phyloP scores from a whole-genome alignment of 768 basidiomycete species.

The Lactarius quietus region DNA sequence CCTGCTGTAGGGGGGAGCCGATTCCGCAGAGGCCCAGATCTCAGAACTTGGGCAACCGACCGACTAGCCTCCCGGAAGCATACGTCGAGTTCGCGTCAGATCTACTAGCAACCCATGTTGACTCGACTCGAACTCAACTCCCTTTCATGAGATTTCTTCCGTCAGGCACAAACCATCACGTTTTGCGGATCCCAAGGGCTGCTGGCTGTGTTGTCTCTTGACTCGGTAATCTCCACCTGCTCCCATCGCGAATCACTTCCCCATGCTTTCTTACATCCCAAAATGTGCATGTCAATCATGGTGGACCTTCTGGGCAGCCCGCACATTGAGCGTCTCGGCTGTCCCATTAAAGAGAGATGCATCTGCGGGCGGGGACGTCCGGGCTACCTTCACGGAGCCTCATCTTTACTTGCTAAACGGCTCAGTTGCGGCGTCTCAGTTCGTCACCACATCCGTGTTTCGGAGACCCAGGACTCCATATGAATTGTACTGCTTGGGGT shows the following conservation, averaged over 20 bases:
- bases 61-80: not conserved
- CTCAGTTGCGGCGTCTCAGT: not conserved
- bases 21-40: not conserved
- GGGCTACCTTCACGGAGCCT: not conserved
- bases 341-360: slow-evolving; percentile 1
- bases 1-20: not conserved
- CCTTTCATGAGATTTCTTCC: not conserved
- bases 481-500: not conserved
- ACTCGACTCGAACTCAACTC: not conserved
- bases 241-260: slow-evolving; percentile 3
- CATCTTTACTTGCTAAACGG: not conserved
- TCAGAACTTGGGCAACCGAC: not conserved
- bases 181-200: not conserved
- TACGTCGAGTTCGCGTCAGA: not conserved
- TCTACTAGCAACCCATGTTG: not conserved
- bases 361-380: slow-evolving; percentile 5
- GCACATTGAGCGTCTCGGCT: not conserved
- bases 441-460: not conserved
- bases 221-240: not conserved
- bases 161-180: not conserved
- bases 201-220: not conserved
- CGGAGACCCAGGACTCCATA: not conserved
- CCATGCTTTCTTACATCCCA: slow-evolving; percentile 6
- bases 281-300: slow-evolving; percentile 11
- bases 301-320: slow-evolving; percentile 8